Evolutionary conservation across 1,284 basidiomycete species (phyloP).

Genomic region (Exobasidium rhododendri): DNA sequence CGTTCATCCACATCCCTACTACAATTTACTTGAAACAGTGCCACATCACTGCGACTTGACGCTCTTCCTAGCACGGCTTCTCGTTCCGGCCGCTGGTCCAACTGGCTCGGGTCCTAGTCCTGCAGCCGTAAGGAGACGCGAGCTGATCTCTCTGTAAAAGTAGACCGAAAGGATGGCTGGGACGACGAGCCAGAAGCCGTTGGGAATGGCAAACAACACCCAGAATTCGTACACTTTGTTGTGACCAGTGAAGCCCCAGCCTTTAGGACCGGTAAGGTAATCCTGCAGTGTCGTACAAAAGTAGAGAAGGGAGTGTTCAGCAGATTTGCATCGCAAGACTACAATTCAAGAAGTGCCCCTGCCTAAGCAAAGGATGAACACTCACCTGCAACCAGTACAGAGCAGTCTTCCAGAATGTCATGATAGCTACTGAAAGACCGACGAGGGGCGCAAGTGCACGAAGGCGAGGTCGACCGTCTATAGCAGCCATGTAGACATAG

Average conservation of each 20-base stretch:
- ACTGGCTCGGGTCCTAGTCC: conserved; percentile 16
- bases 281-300: too few species aligned
- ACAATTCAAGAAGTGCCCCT: not conserved
- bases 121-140: conserved; percentile 28
- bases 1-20: too few species aligned
- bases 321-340: not conserved
- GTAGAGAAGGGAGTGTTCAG: not conserved
- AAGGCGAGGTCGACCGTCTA: conserved; percentile 57
- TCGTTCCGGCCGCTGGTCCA: conserved; percentile 13
- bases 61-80: conserved; percentile 6
- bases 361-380: too few species aligned
- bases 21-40: too few species aligned
- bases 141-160: conserved; percentile 25
- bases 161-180: conserved; percentile 63
- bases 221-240: conserved; percentile 59
- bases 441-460: conserved; percentile 64
- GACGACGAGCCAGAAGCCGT: conserved; percentile 72
- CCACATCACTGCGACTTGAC: conserved; percentile 14
- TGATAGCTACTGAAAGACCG: conserved; percentile 68
- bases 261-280: conserved; percentile 20
- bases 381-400: conserved; percentile 63
- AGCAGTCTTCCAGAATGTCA: conserved; percentile 79
- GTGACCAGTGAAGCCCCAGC: conserved; percentile 70
- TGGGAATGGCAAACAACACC: conserved; percentile 71
- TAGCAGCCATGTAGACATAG: conserved; percentile 73